phyloP scores from a whole-genome alignment of 805 yeast genomes.

The Candida alai region DNA sequence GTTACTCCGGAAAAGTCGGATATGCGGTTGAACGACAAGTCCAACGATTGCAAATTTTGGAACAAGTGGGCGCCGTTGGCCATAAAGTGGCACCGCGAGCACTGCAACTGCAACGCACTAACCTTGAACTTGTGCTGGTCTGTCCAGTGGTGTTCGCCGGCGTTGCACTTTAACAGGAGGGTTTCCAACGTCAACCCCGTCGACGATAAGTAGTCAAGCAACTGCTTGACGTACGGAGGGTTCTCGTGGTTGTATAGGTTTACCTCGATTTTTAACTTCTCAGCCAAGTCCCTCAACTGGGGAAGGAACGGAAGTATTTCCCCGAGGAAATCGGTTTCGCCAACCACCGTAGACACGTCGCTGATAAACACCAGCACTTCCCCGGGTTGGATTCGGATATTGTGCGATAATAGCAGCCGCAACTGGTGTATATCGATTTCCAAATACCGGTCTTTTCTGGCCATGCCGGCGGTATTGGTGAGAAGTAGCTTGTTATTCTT shows the following conservation, averaged over 20 bases:
- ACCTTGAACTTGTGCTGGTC: conserved; percentile 1
- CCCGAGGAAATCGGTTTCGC: no score
- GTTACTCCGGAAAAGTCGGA: conserved; percentile 16
- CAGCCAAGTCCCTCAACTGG: no score
- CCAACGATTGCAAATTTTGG: conserved; percentile 15
- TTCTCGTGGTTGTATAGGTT: no score
- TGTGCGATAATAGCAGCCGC: not conserved
- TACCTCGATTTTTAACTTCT: no score
- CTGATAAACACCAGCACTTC: not conserved
- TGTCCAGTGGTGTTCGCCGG: not conserved
- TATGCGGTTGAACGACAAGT: conserved; percentile 26
- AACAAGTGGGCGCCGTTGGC: conserved; percentile 12
- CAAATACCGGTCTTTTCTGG: no score
- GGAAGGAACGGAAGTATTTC: no score
- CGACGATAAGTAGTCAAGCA: not conserved
- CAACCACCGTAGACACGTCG: not conserved
- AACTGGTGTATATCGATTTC: not conserved
- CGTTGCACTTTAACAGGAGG: conserved; percentile 2
- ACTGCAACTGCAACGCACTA: conserved; percentile 16
- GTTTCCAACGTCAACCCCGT: not conserved
- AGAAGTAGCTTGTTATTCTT: conserved; percentile 4
- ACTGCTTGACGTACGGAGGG: not conserved
- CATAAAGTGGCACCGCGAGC: not conserved
- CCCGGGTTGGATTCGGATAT: not conserved
- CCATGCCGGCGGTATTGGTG: conserved; percentile 6